Evolutionary conservation across 352 stramenopile genomes (phyloP).

Genomic region (Pythium biforme): DNA sequence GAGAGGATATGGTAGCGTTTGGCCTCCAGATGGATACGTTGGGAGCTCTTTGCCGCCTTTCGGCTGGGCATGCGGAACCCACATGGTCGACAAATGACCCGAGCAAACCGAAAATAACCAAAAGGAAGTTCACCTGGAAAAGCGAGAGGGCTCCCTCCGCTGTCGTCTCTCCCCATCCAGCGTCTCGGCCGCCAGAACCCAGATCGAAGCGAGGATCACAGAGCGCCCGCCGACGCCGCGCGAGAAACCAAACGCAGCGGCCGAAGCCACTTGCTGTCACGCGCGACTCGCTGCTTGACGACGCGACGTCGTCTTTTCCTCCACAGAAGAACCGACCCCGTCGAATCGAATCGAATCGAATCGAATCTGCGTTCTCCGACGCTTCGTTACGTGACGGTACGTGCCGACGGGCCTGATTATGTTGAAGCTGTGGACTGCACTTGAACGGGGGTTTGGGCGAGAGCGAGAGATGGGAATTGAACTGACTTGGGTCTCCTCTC

Average conservation of each 20-base stretch:
- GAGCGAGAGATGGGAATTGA: neutral
- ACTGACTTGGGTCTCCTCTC: slow-evolving; percentile 14
- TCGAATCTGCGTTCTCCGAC: slow-evolving; percentile 6
- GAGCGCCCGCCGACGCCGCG: neutral
- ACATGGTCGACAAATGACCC: slow-evolving; percentile 14
- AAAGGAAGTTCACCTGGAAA: neutral
- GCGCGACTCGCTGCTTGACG: no score
- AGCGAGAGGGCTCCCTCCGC: neutral
- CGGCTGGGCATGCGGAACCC: slow-evolving; percentile 11
- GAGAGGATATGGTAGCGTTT: neutral
- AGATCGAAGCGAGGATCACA: neutral
- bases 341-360: slow-evolving; percentile 2
- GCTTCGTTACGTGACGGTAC: slow-evolving; percentile 28
- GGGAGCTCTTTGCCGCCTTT: neutral
- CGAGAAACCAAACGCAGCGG: no score
- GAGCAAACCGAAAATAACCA: slow-evolving; percentile 10
- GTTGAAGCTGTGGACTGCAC: slow-evolving; percentile 25
- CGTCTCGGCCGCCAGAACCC: neutral
- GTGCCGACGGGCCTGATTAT: slow-evolving; percentile 19
- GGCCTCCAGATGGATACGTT: slow-evolving; percentile 10
- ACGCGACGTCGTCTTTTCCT: neutral
- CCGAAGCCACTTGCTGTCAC: no score
- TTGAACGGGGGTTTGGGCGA: neutral
- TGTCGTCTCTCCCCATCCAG: no score
- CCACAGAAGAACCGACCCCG: neutral